Conservation (phyloP, 169 alveolate genomes). For the Cryptosporidium xiaoi region DNA sequence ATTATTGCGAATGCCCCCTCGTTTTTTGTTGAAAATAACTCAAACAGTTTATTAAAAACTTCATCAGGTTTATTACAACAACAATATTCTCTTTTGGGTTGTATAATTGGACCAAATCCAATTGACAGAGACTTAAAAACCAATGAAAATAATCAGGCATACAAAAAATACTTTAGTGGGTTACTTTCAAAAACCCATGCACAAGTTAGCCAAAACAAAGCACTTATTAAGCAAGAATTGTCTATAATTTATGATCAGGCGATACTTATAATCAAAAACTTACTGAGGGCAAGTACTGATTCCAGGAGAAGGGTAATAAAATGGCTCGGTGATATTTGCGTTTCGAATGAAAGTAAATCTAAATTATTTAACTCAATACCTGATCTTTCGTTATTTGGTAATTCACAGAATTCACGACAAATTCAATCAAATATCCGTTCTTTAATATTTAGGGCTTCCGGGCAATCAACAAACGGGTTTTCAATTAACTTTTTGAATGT, state of each 20-base stretch:
- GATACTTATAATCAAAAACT: slow-evolving; percentile 73
- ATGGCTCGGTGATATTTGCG: slow-evolving; percentile 77
- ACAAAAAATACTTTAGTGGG: slow-evolving; percentile 65
- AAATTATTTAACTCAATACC: slow-evolving; percentile 74
- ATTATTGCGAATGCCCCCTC: slow-evolving; percentile 22
- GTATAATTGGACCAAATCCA: slow-evolving; percentile 78
- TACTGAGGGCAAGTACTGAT: slow-evolving; percentile 76
- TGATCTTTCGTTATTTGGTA: slow-evolving; percentile 40
- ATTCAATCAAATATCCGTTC: slow-evolving; percentile 46
- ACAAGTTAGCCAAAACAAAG: slow-evolving; percentile 60
- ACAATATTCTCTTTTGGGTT: slow-evolving; percentile 38
- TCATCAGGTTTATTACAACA: slow-evolving; percentile 48
- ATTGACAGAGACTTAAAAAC: slow-evolving; percentile 77
- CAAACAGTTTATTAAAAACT: not conserved
- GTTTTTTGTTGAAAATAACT: not conserved
- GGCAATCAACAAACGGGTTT: slow-evolving; percentile 74
- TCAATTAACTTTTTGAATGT: slow-evolving; percentile 73
- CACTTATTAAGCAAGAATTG: slow-evolving; percentile 75
- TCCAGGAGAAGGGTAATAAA: slow-evolving; percentile 75
- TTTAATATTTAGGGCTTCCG: slow-evolving; percentile 47
- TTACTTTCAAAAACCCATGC: slow-evolving; percentile 61
- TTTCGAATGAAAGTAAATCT: slow-evolving; percentile 78
- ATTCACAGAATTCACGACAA: slow-evolving; percentile 20
- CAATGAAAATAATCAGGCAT: slow-evolving; percentile 69
- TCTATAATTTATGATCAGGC: slow-evolving; percentile 78